Base-by-base conservation (phyloP, 1,284 basidiomycete species). In the Ganoderma lucidum region DNA sequence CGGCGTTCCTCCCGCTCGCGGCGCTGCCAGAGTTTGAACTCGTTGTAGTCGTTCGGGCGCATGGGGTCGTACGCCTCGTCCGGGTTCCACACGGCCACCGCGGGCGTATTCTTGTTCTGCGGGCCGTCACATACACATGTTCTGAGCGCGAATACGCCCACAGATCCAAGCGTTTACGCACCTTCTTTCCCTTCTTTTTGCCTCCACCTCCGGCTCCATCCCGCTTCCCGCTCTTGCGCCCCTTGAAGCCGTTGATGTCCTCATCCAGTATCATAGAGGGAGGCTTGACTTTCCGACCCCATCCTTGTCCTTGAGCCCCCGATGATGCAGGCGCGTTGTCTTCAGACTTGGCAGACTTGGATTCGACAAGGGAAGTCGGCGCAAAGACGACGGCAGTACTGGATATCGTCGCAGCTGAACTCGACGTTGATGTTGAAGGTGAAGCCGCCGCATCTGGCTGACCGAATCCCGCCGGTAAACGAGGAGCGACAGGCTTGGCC, bases 201-300 rank as follows among this genome's bases (percentile, higher is more conserved):
- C 74, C 81, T 3, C 87, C 83, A 5, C 71, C 71, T 32, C 68
- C 68, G 17, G 75, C 83, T 63, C 79, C 84, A 65, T 77, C 83
- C 76, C 82, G 88, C 75, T 84, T 80, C 73, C 82, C 85, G 71
- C 83, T 83, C 74, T 87, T 81, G 75, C 84, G 78, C 8, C 83
- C 78, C 79, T 88, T 90, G 80, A 93, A 96, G 0, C 94, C 94
- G 69, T 96, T 96, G 70, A 96, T 85, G 71, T 96, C 93, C 72
- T 95, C 94, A 71, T 95, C 93, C 12, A 95, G 85, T 30, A 95
- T 83, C 93, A 95, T 95, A 0, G 92, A 93, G 15, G 93, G 93
- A n/a, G 93, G 93, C 75, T 94, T 94, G 78, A 95, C 89, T 78
- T 94, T 94, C 82, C 92, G 93, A 41, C 91, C 91, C 93, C 93